Evolutionary conservation across 148 eudicot species (phyloP).

Genomic region (Dysphania ambrosioides): DNA sequence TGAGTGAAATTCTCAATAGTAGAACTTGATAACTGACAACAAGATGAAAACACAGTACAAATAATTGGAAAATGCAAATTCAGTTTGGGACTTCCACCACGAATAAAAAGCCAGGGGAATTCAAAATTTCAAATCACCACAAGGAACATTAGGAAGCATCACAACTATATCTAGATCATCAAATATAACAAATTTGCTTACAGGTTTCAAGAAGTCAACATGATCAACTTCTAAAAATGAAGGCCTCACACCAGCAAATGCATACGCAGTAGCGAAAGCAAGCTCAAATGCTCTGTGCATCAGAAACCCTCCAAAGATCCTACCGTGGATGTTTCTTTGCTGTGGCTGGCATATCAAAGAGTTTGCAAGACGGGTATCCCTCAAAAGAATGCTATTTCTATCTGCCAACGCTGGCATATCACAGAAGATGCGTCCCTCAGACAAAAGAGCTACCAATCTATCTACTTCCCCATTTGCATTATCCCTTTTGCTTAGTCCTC

Average conservation of each 20-base stretch:
- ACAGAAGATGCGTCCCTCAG: slow-evolving; percentile 89
- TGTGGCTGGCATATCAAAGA: slow-evolving; percentile 95
- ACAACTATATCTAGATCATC: neutral
- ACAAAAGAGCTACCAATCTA: slow-evolving; percentile 49
- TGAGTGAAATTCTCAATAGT: neutral
- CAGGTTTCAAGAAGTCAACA: slow-evolving; percentile 91
- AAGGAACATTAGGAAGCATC: neutral
- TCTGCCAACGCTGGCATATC: slow-evolving; percentile 99
- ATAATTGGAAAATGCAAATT: neutral
- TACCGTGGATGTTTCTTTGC: slow-evolving; percentile 92
- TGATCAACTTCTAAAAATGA: slow-evolving; percentile 92
- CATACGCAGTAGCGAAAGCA: slow-evolving; percentile 87
- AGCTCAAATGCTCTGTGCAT: slow-evolving; percentile 97
- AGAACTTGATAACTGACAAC: neutral
- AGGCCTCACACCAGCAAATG: slow-evolving; percentile 85
- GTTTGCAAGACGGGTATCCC: slow-evolving; percentile 83
- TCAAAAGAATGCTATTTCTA: slow-evolving; percentile 87
- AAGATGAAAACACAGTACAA: neutral
- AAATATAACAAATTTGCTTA: slow-evolving; percentile 32
- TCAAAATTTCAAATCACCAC: neutral
- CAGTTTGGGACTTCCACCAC: neutral
- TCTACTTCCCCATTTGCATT: slow-evolving; percentile 40
- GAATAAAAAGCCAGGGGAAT: neutral
- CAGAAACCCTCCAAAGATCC: slow-evolving; percentile 95
- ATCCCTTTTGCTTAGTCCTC: slow-evolving; percentile 36